Base-by-base conservation (phyloP, 441 rosid species). In the Aleurites moluccanus region DNA sequence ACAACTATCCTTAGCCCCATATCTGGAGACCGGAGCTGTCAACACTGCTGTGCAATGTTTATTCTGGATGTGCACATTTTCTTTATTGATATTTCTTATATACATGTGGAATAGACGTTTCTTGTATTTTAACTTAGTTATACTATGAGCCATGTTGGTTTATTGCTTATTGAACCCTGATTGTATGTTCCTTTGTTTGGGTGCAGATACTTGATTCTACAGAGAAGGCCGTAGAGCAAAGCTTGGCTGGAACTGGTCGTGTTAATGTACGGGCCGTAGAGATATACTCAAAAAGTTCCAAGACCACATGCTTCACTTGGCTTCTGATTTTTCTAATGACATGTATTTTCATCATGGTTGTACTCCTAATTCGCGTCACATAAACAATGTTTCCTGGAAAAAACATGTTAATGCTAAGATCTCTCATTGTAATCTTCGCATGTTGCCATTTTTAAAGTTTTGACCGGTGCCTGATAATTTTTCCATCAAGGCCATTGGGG, bases 241-340 rank as follows among this genome's bases (percentile, higher is more conserved):
- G 98, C 87, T 83, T 94, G 79, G 97, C 98, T 10, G 84, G 90
- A 81, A 92, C 98, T 2, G 91, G 91, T 49, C 96, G 85, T 67
- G 94, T 86, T 65, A 91, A 88, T 70, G 85, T 82, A 8, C 87
- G 94, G 28, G 93, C 98, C 9, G 64, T 81, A 60, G 80, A 85
- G 77, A 84, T 92, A 75, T 87, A 83, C 79, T 91, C 97, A 1
- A 81, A 87, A 76, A 81, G 83, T 72, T 94, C 94, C 2, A 92
- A 91, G 86, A 94, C 99, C 18, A 78, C 92, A 6, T 94, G 98
- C 79, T 89, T 94, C 85, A 90, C 91, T 6, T 92, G 98, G 97
- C 90, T 94, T 16, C 69, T 90, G 66, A 85, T 94, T 64, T 86
- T 94, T 15, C 81, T 64, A 64, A 94, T 92, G 98, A 87, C 83